Evolutionary conservation across 1,139 yeast species (phyloP).

Genomic region (Yamadazyma buinensis): DNA sequence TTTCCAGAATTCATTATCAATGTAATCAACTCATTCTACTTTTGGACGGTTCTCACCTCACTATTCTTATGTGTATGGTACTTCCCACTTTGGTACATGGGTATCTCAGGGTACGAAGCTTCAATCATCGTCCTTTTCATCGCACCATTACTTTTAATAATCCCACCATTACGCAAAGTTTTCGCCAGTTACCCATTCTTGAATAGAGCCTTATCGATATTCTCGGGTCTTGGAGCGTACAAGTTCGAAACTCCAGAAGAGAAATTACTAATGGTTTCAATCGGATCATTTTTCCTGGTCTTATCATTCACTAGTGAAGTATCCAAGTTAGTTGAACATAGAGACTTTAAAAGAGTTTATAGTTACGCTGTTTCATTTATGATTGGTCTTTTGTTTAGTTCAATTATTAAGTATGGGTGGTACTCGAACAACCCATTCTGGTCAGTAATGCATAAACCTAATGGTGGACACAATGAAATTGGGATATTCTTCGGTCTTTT

Average conservation of each 20-base stretch:
- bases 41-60: constrained; percentile 83
- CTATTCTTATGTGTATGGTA: constrained; percentile 89
- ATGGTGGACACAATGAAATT: constrained; percentile 79
- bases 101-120: constrained; percentile 90
- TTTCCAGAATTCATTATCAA: constrained; percentile 43
- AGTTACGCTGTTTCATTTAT: constrained; percentile 61
- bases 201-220: constrained; percentile 53
- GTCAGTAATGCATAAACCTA: constrained; percentile 86
- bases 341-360: constrained; percentile 39
- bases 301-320: constrained; percentile 60
- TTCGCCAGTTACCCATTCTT: constrained; percentile 40
- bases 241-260: constrained; percentile 61
- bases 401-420: constrained; percentile 69
- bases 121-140: constrained; percentile 51
- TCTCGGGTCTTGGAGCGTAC: constrained; percentile 76
- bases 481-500: constrained; percentile 68
- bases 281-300: constrained; percentile 63
- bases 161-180: constrained; percentile 48
- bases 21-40: constrained; percentile 59
- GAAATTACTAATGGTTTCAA: constrained; percentile 61
- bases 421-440: constrained; percentile 91
- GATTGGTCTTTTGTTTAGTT: constrained; percentile 69
- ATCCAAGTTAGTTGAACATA: constrained; percentile 32
- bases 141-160: constrained; percentile 53
- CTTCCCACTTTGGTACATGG: constrained; percentile 98